phyloP scores from a whole-genome alignment of 371 early-diverging fungal species.

The Mortierella sp. region DNA sequence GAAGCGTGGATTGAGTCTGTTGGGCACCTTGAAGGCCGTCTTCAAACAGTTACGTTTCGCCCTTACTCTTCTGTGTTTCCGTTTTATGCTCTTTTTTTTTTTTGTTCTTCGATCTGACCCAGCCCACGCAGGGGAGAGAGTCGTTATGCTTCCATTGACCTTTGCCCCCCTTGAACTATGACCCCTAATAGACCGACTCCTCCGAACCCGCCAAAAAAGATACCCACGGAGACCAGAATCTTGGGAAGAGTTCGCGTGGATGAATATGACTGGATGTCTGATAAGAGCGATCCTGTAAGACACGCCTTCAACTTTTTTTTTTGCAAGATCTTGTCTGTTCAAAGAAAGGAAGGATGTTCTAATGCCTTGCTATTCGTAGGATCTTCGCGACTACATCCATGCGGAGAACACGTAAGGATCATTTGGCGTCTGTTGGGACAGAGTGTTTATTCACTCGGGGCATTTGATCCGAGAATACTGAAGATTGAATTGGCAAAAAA shows the following conservation, averaged over 20 bases:
- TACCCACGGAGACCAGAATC: slow-evolving; percentile 55
- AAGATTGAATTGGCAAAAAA: neutral
- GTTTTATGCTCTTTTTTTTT: neutral
- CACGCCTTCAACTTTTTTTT: too few species aligned
- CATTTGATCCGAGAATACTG: neutral
- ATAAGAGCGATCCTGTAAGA: slow-evolving; percentile 61
- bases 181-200: slow-evolving; percentile 28
- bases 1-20: slow-evolving; percentile 34
- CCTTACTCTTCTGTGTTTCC: neutral
- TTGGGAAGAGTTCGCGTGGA: slow-evolving; percentile 62
- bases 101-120: neutral
- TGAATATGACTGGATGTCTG: slow-evolving; percentile 70
- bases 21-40: slow-evolving; percentile 47
- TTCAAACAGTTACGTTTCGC: slow-evolving; percentile 38
- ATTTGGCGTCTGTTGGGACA: too few species aligned
- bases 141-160: neutral
- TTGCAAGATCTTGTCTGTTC: too few species aligned
- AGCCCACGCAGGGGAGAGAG: too few species aligned
- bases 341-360: too few species aligned
- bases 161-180: neutral
- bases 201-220: slow-evolving; percentile 57
- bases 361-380: slow-evolving; percentile 25
- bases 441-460: too few species aligned
- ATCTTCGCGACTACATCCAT: slow-evolving; percentile 61
- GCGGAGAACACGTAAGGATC: slow-evolving; percentile 67